Evolutionary conservation across 73 alveolate genomes (phyloP).

Genomic region (Stentor coeruleus): DNA sequence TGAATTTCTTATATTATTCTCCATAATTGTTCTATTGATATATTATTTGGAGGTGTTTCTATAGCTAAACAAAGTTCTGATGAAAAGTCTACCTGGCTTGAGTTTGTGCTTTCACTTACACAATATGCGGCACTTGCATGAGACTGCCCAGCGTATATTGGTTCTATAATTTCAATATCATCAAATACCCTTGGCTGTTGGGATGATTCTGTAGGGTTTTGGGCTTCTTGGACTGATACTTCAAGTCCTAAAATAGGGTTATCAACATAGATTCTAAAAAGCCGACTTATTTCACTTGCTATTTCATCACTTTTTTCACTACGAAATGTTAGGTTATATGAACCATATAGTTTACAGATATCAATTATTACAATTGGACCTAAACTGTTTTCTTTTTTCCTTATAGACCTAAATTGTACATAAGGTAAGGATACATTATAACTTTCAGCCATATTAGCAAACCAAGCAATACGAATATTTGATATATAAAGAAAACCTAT

Average conservation of each 20-base stretch:
- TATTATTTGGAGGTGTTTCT: constrained; percentile 76
- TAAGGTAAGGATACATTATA: constrained; percentile 81
- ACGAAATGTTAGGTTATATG: constrained; percentile 56
- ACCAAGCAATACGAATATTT: constrained; percentile 80
- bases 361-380: constrained; percentile 67
- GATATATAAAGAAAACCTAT: constrained; percentile 63
- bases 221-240: constrained; percentile 44
- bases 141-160: constrained; percentile 45
- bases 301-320: constrained; percentile 57
- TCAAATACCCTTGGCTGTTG: constrained; percentile 50
- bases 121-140: constrained; percentile 50
- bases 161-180: constrained; percentile 61
- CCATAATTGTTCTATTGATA: constrained; percentile 74
- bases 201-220: constrained; percentile 35
- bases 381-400: constrained; percentile 54
- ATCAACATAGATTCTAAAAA: constrained; percentile 37
- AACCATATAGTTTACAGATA: constrained; percentile 61
- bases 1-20: constrained; percentile 44
- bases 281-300: constrained; percentile 50
- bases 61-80: constrained; percentile 75
- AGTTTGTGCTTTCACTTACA: constrained; percentile 47
- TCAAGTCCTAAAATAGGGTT: constrained; percentile 77
- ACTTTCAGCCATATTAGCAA: constrained; percentile 62
- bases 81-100: constrained; percentile 54
- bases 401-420: constrained; percentile 63